Evolutionary conservation across 345 rosid species (phyloP).

Genomic region (Citrus maxima): DNA sequence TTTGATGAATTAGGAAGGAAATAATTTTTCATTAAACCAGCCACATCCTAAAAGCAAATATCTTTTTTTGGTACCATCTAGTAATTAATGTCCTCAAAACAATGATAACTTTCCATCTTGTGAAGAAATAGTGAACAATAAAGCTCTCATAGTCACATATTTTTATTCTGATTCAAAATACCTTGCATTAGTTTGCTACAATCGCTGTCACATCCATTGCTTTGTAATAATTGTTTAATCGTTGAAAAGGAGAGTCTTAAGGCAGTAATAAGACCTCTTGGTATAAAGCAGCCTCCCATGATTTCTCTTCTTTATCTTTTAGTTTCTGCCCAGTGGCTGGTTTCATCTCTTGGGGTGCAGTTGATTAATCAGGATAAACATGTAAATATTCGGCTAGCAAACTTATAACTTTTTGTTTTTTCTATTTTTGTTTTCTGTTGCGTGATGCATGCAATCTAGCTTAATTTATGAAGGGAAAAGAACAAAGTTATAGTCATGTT

Average conservation of each 20-base stretch:
- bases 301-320: neutral
- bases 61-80: neutral
- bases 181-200: neutral
- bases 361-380: neutral
- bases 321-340: neutral
- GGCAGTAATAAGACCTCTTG: neutral
- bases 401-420: neutral
- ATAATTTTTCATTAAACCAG: neutral
- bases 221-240: neutral
- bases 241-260: neutral
- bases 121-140: neutral
- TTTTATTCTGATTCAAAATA: neutral
- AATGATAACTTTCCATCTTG: neutral
- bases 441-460: neutral
- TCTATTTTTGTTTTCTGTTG: neutral
- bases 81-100: neutral
- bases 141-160: neutral
- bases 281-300: neutral
- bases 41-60: neutral
- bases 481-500: neutral
- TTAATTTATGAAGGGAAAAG: neutral
- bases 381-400: slow-evolving; percentile 1
- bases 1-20: neutral
- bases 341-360: slow-evolving; percentile 9
- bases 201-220: neutral